These are phyloP conservation scores for Vitis riparia DNA, from an alignment of 164 flowering plant species.

Conservation along the genomic window DNA sequence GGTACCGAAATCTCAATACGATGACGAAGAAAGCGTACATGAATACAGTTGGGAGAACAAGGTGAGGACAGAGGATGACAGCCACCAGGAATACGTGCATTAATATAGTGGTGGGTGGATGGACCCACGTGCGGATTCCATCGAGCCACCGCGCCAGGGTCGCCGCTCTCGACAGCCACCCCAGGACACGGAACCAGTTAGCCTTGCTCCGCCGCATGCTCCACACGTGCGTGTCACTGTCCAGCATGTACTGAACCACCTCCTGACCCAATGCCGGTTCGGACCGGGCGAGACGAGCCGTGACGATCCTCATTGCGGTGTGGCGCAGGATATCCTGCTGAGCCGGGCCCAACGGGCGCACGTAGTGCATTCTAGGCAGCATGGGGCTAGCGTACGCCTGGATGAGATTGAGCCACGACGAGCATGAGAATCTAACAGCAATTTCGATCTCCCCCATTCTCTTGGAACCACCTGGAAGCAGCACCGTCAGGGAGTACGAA, in stretches of 20 bases:
- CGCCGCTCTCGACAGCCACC: constrained; percentile 54
- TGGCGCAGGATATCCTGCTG: constrained; percentile 82
- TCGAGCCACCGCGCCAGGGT: constrained; percentile 68
- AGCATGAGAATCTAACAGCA: constrained; percentile 74
- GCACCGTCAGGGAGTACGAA: constrained; percentile 55
- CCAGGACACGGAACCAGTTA: constrained; percentile 78
- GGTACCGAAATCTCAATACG: constrained; percentile 45
- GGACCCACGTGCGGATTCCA: constrained; percentile 71
- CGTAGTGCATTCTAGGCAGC: constrained; percentile 94
- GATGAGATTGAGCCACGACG: constrained; percentile 70
- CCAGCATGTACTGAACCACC: constrained; percentile 86
- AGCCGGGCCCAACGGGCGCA: constrained; percentile 63
- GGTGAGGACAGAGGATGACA: constrained; percentile 61
- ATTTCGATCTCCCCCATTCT: constrained; percentile 89
- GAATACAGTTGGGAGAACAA: constrained; percentile 72
- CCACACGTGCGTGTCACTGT: constrained; percentile 77
- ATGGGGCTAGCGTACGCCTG: constrained; percentile 72
- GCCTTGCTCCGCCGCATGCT: constrained; percentile 95
- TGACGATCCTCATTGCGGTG: constrained; percentile 74
- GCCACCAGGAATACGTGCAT: constrained; percentile 66
- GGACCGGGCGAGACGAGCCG: constrained; percentile 70
- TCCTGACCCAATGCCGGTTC: constrained; percentile 90
- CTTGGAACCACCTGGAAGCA: constrained; percentile 71
- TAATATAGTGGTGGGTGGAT: constrained; percentile 74
- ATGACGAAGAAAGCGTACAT: constrained; percentile 75